Evolutionary conservation across 306 rosid genomes (phyloP).

Genomic region (Pueraria montana): DNA sequence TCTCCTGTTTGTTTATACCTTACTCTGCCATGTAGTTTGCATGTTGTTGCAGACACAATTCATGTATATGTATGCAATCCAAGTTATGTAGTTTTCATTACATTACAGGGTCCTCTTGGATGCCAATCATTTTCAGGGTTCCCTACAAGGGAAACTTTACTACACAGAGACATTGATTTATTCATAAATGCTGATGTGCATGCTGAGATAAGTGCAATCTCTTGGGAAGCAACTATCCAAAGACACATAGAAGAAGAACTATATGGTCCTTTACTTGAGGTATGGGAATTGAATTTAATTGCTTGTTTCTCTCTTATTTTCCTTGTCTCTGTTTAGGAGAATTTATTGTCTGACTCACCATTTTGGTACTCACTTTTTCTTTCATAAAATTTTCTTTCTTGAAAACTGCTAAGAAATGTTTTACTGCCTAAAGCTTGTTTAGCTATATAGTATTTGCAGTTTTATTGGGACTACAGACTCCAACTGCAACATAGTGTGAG

Average conservation of each 20-base stretch:
- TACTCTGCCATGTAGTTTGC: constrained; percentile 33
- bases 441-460: constrained; percentile 6
- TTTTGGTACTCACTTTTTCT: not conserved
- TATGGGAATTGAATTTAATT: constrained; percentile 41
- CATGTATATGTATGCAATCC: constrained; percentile 33
- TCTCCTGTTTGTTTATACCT: constrained; percentile 25
- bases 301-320: not conserved
- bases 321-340: constrained; percentile 15
- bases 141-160: constrained; percentile 71
- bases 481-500: constrained; percentile 8
- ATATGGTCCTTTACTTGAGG: constrained; percentile 80
- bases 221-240: constrained; percentile 96
- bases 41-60: constrained; percentile 37
- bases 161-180: constrained; percentile 78
- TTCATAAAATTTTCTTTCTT: not conserved
- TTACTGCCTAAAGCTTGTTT: constrained; percentile 27
- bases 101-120: constrained; percentile 94
- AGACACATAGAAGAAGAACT: constrained; percentile 94
- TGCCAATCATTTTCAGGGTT: constrained; percentile 82
- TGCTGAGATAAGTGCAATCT: constrained; percentile 78
- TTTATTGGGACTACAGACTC: constrained; percentile 18
- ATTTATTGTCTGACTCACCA: not conserved
- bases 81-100: constrained; percentile 51
- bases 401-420: not conserved
- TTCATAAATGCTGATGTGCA: constrained; percentile 69